Conservation (phyloP, 2,329 filamentous ascomycete species). For the Zelopaecilomyces penicillatus region DNA sequence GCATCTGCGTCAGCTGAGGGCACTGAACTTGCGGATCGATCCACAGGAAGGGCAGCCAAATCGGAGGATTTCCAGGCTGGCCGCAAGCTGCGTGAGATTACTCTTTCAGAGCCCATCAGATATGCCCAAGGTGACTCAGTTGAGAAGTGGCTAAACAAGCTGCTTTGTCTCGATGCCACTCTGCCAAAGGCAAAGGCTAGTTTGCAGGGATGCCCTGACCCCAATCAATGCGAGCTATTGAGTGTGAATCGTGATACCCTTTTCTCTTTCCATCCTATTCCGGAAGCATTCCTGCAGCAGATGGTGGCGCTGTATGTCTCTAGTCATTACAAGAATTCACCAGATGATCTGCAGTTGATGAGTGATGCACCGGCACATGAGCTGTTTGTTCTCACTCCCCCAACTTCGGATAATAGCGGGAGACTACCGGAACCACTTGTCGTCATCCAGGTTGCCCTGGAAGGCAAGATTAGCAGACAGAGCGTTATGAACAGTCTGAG, state of each 20-base stretch:
- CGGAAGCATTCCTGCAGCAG: constrained; percentile 93
- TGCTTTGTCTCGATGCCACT: constrained; percentile 89
- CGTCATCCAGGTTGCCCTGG: constrained; percentile 87
- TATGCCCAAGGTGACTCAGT: constrained; percentile 86
- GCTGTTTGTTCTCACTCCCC: constrained; percentile 86
- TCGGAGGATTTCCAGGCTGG: constrained; percentile 55
- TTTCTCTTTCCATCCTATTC: constrained; percentile 95
- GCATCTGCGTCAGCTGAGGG: constrained; percentile 47
- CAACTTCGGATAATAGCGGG: constrained; percentile 66
- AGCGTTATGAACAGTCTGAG: constrained; percentile 87
- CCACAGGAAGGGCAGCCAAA: constrained; percentile 66
- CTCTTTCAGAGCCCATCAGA: constrained; percentile 85
- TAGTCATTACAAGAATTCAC: constrained; percentile 96
- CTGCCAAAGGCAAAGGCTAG: constrained; percentile 67
- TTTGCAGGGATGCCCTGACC: constrained; percentile 77
- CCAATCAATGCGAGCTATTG: constrained; percentile 81
- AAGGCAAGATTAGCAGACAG: constrained; percentile 88
- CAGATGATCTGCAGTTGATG: constrained; percentile 97
- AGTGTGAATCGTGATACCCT: constrained; percentile 94
- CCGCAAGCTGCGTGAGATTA: constrained; percentile 82
- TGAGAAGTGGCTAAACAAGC: constrained; percentile 91
- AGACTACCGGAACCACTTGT: constrained; percentile 87
- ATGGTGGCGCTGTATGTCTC: constrained; percentile 98
- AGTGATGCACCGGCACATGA: constrained; percentile 96
- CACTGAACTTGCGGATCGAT: constrained; percentile 65